A percentile compares a stretch with the other conserved stretches of the same genome.
These are phyloP conservation scores for Nitzschia putrida DNA, from an alignment of 108 stramenopile genomes.

Conservation along the genomic window DNA sequence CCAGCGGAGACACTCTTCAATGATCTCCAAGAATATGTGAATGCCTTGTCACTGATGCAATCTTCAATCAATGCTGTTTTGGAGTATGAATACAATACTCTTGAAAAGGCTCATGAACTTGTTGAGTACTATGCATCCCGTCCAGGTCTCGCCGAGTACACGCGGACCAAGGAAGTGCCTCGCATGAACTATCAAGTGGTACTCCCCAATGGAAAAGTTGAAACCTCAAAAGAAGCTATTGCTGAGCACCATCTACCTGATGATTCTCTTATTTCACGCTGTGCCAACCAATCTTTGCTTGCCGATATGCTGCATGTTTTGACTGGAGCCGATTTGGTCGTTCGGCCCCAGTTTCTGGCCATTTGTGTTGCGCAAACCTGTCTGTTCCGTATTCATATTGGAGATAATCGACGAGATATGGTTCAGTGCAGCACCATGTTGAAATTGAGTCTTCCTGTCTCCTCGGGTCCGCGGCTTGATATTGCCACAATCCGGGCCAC, in stretches of 20 bases:
- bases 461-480: constrained; percentile 37
- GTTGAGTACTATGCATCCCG: constrained; percentile 69
- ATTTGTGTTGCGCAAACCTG: constrained; percentile 54
- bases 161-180: constrained; percentile 68
- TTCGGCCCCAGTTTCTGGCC: constrained; percentile 58
- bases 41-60: constrained; percentile 24
- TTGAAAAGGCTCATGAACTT: constrained; percentile 66
- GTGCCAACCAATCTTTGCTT: constrained; percentile 80
- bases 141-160: constrained; percentile 72
- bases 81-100: constrained; percentile 76
- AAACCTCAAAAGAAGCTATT: constrained; percentile 46
- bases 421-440: constrained; percentile 37
- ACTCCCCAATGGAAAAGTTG: constrained; percentile 45
- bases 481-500: constrained; percentile 52
- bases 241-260: constrained; percentile 29
- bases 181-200: constrained; percentile 83
- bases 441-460: constrained; percentile 33
- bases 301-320: constrained; percentile 76
- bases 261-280: constrained; percentile 48
- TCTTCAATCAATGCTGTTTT: constrained; percentile 37
- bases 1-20: neutral
- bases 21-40: constrained; percentile 27
- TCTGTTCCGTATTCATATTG: constrained; percentile 46
- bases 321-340: constrained; percentile 48
- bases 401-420: constrained; percentile 28